Evolutionary conservation across 495 filamentous ascomycete genomes (phyloP), one percentile per base, ranked within the genome.

Genomic region (Chaetomium fimeti): DNA sequence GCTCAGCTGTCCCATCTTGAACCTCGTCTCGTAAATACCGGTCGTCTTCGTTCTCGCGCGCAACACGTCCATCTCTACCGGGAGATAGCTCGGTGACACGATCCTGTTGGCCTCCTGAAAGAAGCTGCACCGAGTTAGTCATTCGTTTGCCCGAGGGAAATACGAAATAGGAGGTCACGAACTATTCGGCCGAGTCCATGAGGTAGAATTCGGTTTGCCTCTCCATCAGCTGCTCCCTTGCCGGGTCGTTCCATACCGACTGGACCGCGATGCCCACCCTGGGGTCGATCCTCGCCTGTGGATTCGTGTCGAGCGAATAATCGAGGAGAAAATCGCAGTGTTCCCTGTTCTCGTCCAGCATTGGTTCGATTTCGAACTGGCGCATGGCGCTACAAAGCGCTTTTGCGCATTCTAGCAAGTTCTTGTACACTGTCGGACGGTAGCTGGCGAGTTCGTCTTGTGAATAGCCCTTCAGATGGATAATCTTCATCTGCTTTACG

Each of bases 401-500:
- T 74, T 95, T 97, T 65, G 91, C 90, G 82, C 94, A 98, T 78
- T 98, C 94, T 57, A 97, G 82, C 9, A 98, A 82, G 75, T 98
- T 98, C 80, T 98, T 98, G 82, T 95, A 98, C 47, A 98, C 91
- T 32, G 93, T 97, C 57, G 95, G 84, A 47, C 94, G 90, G 78
- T 98, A 98, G 69, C 95, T 84, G 55, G 87, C 88, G 57, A 97
- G 84, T 74, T 98, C 94, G 67, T 97, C 92, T 64, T 88, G 83
- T 3, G 90, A 89, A 75, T 98, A 98, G 62, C 94, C 94, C 78
- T 96, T 96, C 71, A 97, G 90, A 71, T 98, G 94, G 68, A 98
- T 98, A 71, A 98, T 98, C 78, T 98, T 98, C 94, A 98, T 98
- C 82, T 98, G 94, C 76, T 98, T 98, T 66, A 98, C 94, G 67